These are phyloP conservation scores for Escovopsis sp. DNA, from an alignment of 2,329 filamentous ascomycete species.

Conservation along the genomic window DNA sequence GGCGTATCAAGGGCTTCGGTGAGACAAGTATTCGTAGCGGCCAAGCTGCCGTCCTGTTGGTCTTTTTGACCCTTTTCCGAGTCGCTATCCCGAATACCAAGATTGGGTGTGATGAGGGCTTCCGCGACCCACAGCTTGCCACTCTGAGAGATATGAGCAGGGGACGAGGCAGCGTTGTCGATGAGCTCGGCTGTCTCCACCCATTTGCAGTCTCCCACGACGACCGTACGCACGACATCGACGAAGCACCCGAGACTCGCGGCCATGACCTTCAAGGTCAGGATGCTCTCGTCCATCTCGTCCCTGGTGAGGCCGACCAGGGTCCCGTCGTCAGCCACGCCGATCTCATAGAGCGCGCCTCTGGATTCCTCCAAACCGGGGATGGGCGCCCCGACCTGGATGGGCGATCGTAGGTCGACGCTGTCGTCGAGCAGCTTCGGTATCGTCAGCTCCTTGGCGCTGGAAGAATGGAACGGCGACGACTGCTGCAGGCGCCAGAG, in stretches of 20 bases:
- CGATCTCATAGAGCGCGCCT: slow-evolving; percentile 90
- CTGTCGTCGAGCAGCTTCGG: slow-evolving; percentile 56
- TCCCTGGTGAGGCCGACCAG: slow-evolving; percentile 78
- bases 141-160: slow-evolving; percentile 10
- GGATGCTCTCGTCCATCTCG: slow-evolving; percentile 82
- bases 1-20: slow-evolving; percentile 11
- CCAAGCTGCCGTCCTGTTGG: background rate
- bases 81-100: slow-evolving; percentile 24
- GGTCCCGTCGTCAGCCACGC: slow-evolving; percentile 85
- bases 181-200: slow-evolving; percentile 26
- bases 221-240: slow-evolving; percentile 64
- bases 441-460: slow-evolving; percentile 57
- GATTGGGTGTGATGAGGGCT: slow-evolving; percentile 66
- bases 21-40: background rate
- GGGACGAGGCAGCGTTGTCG: slow-evolving; percentile 11
- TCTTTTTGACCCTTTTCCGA: background rate
- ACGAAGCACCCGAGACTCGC: slow-evolving; percentile 79
- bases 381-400: slow-evolving; percentile 41
- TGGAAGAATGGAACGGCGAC: slow-evolving; percentile 74
- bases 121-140: slow-evolving; percentile 75
- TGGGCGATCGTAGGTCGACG: slow-evolving; percentile 28
- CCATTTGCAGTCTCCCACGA: slow-evolving; percentile 77
- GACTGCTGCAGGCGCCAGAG: slow-evolving; percentile 93
- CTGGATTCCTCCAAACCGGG: slow-evolving; percentile 83
- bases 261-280: slow-evolving; percentile 78